These are phyloP conservation scores for Schizothecium vesticola DNA, from an alignment of 495 filamentous ascomycete genomes.

Conservation along the genomic window DNA sequence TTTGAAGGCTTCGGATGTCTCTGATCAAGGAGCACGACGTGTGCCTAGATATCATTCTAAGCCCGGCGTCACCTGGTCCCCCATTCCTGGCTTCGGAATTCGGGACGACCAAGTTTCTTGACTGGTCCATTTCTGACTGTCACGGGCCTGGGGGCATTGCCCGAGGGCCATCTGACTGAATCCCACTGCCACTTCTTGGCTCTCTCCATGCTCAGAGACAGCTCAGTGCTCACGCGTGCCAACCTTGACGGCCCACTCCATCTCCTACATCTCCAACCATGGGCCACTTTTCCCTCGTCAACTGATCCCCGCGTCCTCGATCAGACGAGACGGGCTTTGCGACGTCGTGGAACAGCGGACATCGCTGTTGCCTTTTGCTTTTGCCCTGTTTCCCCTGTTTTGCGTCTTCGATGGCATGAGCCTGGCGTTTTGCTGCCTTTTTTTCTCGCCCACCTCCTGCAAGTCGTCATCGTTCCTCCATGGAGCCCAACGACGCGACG, in stretches of 20 bases:
- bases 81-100: not conserved
- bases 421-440: not conserved
- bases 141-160: not conserved
- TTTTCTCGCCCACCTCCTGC: not conserved
- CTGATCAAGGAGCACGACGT: not conserved
- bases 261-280: not conserved
- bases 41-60: not conserved
- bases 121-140: not conserved
- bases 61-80: not conserved
- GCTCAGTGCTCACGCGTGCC: not conserved
- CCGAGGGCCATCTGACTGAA: not conserved
- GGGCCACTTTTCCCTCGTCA: constrained; percentile 2
- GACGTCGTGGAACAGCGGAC: constrained; percentile 1
- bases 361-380: constrained; percentile 1
- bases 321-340: not conserved
- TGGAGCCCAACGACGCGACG: not conserved
- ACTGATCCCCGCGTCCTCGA: not conserved
- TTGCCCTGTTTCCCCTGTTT: not conserved
- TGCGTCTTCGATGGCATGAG: not conserved
- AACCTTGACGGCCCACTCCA: not conserved
- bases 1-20: not conserved
- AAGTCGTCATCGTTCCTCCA: not conserved
- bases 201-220: too few species aligned
- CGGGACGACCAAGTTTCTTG: not conserved
- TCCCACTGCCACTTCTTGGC: not conserved